Evolutionary conservation across 768 basidiomycete genomes (phyloP).

Genomic region (Daedalea quercina): DNA sequence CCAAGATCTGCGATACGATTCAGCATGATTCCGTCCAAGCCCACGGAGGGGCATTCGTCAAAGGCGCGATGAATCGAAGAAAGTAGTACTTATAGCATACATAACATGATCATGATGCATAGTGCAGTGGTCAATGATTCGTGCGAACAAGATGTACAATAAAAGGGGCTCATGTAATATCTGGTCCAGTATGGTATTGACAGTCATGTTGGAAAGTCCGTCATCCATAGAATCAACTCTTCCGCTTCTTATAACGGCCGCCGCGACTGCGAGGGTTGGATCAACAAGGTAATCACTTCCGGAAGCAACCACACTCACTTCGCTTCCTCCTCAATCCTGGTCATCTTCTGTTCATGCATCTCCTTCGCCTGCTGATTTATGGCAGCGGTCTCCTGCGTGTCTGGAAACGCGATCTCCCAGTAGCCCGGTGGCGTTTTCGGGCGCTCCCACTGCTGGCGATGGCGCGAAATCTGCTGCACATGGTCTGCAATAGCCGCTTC

Average conservation of each 20-base stretch:
- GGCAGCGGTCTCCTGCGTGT: constrained; percentile 69
- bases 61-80: no score
- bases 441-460: constrained; percentile 64
- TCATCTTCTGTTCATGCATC: constrained; percentile 64
- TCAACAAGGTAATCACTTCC: background rate
- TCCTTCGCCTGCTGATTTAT: constrained; percentile 71
- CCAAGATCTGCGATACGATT: constrained; percentile 13
- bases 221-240: background rate
- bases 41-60: no score
- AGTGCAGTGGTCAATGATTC: no score
- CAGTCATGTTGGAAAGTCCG: no score
- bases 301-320: constrained; percentile 27
- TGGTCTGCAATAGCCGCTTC: constrained; percentile 41
- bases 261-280: constrained; percentile 5
- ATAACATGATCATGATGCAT: no score
- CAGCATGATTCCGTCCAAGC: constrained; percentile 11
- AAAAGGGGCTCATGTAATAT: no score
- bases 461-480: constrained; percentile 64
- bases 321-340: constrained; percentile 53
- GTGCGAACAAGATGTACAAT: no score
- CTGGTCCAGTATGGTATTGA: no score
- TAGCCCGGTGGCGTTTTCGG: constrained; percentile 79
- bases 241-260: constrained; percentile 10
- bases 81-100: no score
- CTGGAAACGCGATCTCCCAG: constrained; percentile 88